These are phyloP conservation scores for Phaeophleospora eucalypticola DNA, from an alignment of 2,329 filamentous ascomycete species.

Conservation along the genomic window DNA sequence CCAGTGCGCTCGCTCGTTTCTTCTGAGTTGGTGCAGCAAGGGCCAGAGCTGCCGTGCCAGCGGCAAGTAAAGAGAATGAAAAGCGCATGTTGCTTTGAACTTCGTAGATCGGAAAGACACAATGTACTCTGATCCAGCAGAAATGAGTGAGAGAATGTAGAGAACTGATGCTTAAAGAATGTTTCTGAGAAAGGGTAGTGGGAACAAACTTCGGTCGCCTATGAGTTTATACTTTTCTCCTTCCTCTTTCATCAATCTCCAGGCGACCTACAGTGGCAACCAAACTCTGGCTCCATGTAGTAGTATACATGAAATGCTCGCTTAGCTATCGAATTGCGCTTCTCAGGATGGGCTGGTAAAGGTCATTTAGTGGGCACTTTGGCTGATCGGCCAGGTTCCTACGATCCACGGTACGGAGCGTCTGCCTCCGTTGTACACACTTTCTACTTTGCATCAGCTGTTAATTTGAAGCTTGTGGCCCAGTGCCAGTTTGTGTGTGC, in stretches of 20 bases:
- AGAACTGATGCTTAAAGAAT: too few species aligned
- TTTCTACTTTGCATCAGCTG: too few species aligned
- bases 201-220: not conserved
- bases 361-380: not conserved
- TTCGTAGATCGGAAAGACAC: not conserved
- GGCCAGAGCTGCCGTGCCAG: not conserved
- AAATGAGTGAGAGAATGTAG: too few species aligned
- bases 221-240: not conserved
- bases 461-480: not conserved
- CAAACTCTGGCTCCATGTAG: not conserved
- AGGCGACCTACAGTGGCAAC: not conserved
- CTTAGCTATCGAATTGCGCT: not conserved
- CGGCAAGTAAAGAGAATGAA: not conserved
- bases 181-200: not conserved
- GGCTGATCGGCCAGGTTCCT: too few species aligned
- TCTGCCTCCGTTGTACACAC: too few species aligned
- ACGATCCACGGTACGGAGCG: too few species aligned
- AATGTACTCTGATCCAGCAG: too few species aligned
- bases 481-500: not conserved
- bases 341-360: not conserved
- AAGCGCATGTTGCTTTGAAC: not conserved
- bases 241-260: not conserved
- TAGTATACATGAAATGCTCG: not conserved
- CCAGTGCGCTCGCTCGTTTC: conserved; percentile 13
- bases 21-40: not conserved